A percentile compares a stretch with the other conserved stretches of the same genome.
These are phyloP conservation scores for Xylaria hypoxylon DNA, from an alignment of 2,329 filamentous ascomycete species.

Conservation along the genomic window DNA sequence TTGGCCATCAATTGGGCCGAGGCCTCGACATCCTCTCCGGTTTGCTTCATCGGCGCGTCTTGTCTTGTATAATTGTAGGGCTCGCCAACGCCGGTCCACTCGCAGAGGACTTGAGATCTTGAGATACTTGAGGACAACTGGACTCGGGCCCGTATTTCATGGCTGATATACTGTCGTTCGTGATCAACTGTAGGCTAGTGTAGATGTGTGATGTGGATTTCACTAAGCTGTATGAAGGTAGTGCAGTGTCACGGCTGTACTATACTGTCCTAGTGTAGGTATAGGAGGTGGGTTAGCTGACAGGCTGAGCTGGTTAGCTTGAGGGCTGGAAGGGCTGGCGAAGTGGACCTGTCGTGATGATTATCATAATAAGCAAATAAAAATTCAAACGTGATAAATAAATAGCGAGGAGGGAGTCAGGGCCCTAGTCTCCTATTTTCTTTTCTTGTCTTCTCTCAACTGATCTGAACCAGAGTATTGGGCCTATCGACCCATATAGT, in stretches of 20 bases:
- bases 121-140: background rate
- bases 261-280: too few species aligned
- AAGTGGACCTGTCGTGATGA: background rate
- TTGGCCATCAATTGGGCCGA: slow-evolving; percentile 42
- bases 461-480: too few species aligned
- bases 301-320: too few species aligned
- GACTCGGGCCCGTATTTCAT: slow-evolving; percentile 1
- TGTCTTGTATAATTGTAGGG: background rate
- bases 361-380: background rate
- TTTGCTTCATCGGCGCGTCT: slow-evolving; percentile 39
- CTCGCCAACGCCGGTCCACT: background rate
- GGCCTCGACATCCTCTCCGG: slow-evolving; percentile 45
- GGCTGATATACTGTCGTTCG: background rate
- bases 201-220: background rate
- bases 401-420: too few species aligned
- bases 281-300: too few species aligned
- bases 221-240: background rate
- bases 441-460: too few species aligned
- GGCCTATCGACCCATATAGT: too few species aligned
- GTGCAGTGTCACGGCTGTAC: background rate
- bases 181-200: background rate
- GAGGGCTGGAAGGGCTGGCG: background rate
- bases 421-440: too few species aligned
- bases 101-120: background rate
- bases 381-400: background rate